A percentile compares a stretch with the other conserved stretches of the same genome.
Conservation (phyloP, 768 basidiomycete species). For the Russula sp. region DNA sequence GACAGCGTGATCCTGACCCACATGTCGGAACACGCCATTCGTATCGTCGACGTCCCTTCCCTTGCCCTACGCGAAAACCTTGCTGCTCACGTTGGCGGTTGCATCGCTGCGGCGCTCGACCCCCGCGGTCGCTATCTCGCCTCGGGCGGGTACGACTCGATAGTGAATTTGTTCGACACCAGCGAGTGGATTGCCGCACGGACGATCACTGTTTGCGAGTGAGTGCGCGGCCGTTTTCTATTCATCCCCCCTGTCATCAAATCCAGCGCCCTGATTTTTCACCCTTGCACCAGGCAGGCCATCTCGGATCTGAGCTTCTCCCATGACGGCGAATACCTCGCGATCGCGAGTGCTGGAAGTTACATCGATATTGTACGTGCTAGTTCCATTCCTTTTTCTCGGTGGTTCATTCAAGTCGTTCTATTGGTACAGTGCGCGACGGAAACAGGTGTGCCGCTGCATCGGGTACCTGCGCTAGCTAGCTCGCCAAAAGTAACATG, state of each 20-base stretch:
- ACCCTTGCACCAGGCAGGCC: conserved; percentile 41
- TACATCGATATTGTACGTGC: conserved; percentile 68
- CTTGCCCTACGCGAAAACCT: conserved; percentile 51
- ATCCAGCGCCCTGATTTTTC: not conserved
- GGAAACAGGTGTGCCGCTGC: conserved; percentile 65
- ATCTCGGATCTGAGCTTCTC: conserved; percentile 75
- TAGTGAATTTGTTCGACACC: conserved; percentile 74
- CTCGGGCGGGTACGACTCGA: conserved; percentile 74
- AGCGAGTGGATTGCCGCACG: conserved; percentile 75
- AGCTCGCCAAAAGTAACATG: conserved; percentile 71
- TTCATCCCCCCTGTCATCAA: not conserved
- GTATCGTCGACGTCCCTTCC: conserved; percentile 63
- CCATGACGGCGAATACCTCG: conserved; percentile 75
- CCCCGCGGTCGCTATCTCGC: conserved; percentile 77
- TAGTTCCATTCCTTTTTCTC: not conserved
- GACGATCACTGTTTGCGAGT: conserved; percentile 79
- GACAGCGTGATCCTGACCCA: conserved; percentile 64
- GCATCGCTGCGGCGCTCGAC: conserved; percentile 66
- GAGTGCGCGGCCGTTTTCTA: conserved; percentile 27
- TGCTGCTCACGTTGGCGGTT: conserved; percentile 77
- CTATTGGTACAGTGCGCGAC: conserved; percentile 52
- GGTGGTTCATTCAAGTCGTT: not conserved
- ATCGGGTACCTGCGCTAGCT: conserved; percentile 67
- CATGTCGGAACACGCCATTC: conserved; percentile 55
- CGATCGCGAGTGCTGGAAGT: conserved; percentile 60